A percentile compares a stretch with the other conserved stretches of the same genome.
phyloP scores from a whole-genome alignment of 2,329 filamentous ascomycete genomes.

The Fusarium cyanostomum region DNA sequence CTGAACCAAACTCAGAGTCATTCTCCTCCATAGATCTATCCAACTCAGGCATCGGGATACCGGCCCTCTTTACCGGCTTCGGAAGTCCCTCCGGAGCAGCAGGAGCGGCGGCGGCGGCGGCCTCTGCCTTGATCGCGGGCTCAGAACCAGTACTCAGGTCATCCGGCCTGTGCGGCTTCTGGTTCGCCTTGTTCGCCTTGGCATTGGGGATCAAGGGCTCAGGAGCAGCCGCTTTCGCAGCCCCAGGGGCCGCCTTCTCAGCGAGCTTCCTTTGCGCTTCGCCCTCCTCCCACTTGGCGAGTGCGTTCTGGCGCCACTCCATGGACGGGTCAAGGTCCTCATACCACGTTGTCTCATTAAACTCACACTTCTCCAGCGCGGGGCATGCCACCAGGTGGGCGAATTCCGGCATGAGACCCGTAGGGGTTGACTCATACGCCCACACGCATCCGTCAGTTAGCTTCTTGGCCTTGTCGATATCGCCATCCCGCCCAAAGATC shows the following conservation, averaged over 20 bases:
- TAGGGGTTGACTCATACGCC: slow-evolving; percentile 69
- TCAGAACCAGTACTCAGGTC: slow-evolving; percentile 8
- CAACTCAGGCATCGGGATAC: slow-evolving; percentile 40
- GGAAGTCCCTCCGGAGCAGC: slow-evolving; percentile 9
- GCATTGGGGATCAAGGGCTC: background rate
- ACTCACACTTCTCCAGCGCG: slow-evolving; percentile 58
- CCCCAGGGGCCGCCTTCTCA: slow-evolving; percentile 32
- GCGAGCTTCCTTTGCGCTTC: slow-evolving; percentile 48
- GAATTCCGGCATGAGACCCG: slow-evolving; percentile 73
- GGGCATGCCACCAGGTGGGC: slow-evolving; percentile 58
- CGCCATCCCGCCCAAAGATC: slow-evolving; percentile 66
- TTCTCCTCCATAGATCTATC: slow-evolving; percentile 32
- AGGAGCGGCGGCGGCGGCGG: background rate
- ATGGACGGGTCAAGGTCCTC: slow-evolving; percentile 58
- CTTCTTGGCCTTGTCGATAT: slow-evolving; percentile 70
- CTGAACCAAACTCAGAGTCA: slow-evolving; percentile 40
- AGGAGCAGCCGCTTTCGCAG: background rate
- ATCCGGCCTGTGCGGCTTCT: slow-evolving; percentile 3
- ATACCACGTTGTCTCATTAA: slow-evolving; percentile 60
- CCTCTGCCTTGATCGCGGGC: slow-evolving; percentile 7
- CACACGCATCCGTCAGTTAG: slow-evolving; percentile 76
- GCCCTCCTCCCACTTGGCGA: slow-evolving; percentile 57
- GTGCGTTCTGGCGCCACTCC: slow-evolving; percentile 53
- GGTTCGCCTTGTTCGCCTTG: background rate
- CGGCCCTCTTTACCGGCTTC: slow-evolving; percentile 29